Evolutionary conservation across 2,329 filamentous ascomycete genomes (phyloP), one percentile per base, ranked within the genome.

Genomic region (Diaporthe sp.): DNA sequence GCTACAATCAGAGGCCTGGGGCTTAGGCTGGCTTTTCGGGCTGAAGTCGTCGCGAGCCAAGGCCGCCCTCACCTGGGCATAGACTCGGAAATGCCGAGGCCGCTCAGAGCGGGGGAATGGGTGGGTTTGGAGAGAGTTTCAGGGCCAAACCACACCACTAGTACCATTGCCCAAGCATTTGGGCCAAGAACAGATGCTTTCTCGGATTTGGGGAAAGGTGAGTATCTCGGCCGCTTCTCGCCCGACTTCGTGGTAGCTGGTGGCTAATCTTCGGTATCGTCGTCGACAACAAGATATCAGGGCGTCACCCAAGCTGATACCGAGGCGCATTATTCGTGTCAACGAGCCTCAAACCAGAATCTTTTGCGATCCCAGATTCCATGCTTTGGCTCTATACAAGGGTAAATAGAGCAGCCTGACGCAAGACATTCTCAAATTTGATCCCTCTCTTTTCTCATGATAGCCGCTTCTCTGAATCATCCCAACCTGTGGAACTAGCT

Each of bases 41-140:
- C 13, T 68, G 65, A 68, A 68, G 65, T 53, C 65, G 4, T 68
- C 34, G 47, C 65, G 65, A 68, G 65, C 65, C 65, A 68, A 53
- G 65, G 47, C 65, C 22, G 9, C n/a, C 12, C 22, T 17, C 22
- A 53, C 20, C 47, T 34, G 34, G 37, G 47, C 65, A 39, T 53
- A 39, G 34, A 25, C 47, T 68, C 65, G 47, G 65, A 68, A 68
- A 25, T 53, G 65, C 65, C 65, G 65, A 37, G 47, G 7, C 31
- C 31, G 47, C 65, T 6, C 31, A 6, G 31, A n/a, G 61, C 61
- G 61, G 42, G 61, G 47, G 13, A 68, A 68, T 28, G 31, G 22
- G 39, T 25, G n/a, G 47, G 1, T 68, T 68, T 68, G 47, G 47
- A 51, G 65, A 68, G 12, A 28, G 65, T 68, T 68, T 53, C 65